Evolutionary conservation across 2,329 filamentous ascomycete species (phyloP).

Genomic region (Talaromyces sp.): DNA sequence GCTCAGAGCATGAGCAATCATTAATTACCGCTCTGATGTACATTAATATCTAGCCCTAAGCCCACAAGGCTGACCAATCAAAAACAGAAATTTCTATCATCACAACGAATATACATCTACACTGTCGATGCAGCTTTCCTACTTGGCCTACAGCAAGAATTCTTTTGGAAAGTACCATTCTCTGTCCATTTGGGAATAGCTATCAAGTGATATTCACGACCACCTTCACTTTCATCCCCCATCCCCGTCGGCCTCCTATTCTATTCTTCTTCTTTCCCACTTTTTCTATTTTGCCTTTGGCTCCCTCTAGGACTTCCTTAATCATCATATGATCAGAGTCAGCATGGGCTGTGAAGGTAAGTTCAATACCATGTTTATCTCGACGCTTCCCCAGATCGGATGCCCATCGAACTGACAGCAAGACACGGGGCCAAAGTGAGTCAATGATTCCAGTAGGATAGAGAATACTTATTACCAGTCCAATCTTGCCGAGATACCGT

Average conservation of each 20-base stretch:
- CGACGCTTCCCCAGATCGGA: conserved; percentile 42
- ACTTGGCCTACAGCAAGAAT: no score
- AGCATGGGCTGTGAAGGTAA: conserved; percentile 42
- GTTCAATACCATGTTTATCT: conserved; percentile 37
- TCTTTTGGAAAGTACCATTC: background rate
- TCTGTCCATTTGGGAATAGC: background rate
- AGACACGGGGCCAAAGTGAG: conserved; percentile 4
- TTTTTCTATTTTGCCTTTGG: conserved; percentile 49
- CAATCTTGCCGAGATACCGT: conserved; percentile 61
- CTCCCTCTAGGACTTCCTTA: conserved; percentile 31
- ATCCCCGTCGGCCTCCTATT: conserved; percentile 25
- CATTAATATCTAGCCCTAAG: background rate
- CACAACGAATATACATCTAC: background rate
- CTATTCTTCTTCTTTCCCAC: conserved; percentile 60
- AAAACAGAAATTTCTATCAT: background rate
- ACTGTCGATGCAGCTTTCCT: background rate
- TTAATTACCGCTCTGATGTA: background rate
- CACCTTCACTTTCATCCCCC: conserved; percentile 9
- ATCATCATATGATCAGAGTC: conserved; percentile 42
- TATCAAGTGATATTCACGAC: conserved; percentile 6
- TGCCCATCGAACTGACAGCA: conserved; percentile 28
- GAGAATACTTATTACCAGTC: conserved; percentile 51
- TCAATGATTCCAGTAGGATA: conserved; percentile 56
- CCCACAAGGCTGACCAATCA: background rate
- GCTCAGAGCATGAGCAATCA: background rate